Percentiles rank a stretch among this genome's conserved stretches.
Conservation (phyloP, 352 stramenopile species). For the Pythium periplocum region DNA sequence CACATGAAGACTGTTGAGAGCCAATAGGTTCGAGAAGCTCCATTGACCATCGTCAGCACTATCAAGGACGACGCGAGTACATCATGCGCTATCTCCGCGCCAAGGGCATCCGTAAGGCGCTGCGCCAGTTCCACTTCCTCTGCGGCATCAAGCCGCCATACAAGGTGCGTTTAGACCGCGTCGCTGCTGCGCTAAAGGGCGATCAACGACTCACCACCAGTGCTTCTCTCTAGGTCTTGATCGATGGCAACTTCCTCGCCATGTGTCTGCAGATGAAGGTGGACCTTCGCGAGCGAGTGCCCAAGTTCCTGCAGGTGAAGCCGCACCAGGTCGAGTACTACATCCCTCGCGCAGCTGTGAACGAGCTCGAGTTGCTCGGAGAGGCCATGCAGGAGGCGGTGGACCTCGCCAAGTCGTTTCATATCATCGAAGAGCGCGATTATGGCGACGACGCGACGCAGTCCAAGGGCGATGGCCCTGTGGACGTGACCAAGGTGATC, state of each 20-base stretch:
- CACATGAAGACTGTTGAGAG: too few species aligned
- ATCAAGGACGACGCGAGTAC: not conserved
- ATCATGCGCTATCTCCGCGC: slow-evolving; percentile 75
- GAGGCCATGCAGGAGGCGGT: slow-evolving; percentile 54
- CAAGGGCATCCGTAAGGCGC: slow-evolving; percentile 84
- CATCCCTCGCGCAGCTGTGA: slow-evolving; percentile 56
- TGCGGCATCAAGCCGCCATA: slow-evolving; percentile 85
- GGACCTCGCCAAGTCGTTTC: slow-evolving; percentile 62
- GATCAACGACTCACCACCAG: too few species aligned
- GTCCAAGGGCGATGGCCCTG: slow-evolving; percentile 13
- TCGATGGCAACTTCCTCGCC: slow-evolving; percentile 85
- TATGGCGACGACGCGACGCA: slow-evolving; percentile 17
- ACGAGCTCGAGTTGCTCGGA: slow-evolving; percentile 71
- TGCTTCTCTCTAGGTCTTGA: slow-evolving; percentile 26
- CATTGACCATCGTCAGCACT: too few species aligned
- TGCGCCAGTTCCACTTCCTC: slow-evolving; percentile 86
- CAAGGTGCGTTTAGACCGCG: slow-evolving; percentile 25
- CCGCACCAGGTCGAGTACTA: slow-evolving; percentile 63
- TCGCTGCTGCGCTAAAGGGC: too few species aligned
- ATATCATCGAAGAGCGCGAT: slow-evolving; percentile 41
- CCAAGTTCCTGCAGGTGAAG: slow-evolving; percentile 83
- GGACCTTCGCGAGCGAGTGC: slow-evolving; percentile 65
- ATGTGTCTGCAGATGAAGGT: slow-evolving; percentile 88
- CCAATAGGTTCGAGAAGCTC: too few species aligned
- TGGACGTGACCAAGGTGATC: slow-evolving; percentile 56